phyloP scores from a whole-genome alignment of 768 basidiomycete species.

The Lanmaoa rubissima region DNA sequence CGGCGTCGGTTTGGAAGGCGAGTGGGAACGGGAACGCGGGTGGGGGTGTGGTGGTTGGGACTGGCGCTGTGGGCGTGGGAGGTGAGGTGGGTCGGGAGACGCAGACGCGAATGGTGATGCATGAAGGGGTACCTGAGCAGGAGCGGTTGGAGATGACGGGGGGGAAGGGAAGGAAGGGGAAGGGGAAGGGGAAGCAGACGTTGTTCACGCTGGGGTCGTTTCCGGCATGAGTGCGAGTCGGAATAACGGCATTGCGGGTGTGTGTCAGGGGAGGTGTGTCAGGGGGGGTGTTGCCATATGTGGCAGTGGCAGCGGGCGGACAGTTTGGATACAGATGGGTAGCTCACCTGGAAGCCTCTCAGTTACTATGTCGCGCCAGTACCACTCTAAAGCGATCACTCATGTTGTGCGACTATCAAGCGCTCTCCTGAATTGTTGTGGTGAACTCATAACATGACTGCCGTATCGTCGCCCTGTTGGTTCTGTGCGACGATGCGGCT shows the following conservation, averaged over 20 bases:
- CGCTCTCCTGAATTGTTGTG: too few relatives aligned
- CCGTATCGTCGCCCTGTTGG: too few relatives aligned
- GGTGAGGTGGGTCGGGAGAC: not conserved
- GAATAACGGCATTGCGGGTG: not conserved
- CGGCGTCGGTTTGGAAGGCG: conserved; percentile 32
- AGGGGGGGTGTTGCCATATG: too few relatives aligned
- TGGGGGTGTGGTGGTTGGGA: not conserved
- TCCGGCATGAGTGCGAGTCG: conserved; percentile 28
- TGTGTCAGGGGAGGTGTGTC: not conserved
- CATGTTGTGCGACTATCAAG: too few relatives aligned
- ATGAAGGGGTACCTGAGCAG: not conserved
- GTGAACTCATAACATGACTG: too few relatives aligned
- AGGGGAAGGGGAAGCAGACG: conserved; percentile 83
- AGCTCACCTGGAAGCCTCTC: too few relatives aligned
- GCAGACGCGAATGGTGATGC: not conserved
- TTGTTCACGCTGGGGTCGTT: conserved; percentile 65
- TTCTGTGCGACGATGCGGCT: too few relatives aligned
- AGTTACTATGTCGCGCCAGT: too few relatives aligned
- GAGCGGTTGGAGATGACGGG: conserved; percentile 10
- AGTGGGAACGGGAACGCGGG: not conserved
- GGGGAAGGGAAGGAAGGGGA: conserved; percentile 68
- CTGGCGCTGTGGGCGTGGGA: not conserved
- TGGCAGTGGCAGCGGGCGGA: too few relatives aligned
- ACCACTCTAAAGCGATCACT: too few relatives aligned
- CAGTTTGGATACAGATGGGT: not conserved